phyloP scores from a whole-genome alignment of 2,329 filamentous ascomycete genomes.

The Xylariaceae sp. region DNA sequence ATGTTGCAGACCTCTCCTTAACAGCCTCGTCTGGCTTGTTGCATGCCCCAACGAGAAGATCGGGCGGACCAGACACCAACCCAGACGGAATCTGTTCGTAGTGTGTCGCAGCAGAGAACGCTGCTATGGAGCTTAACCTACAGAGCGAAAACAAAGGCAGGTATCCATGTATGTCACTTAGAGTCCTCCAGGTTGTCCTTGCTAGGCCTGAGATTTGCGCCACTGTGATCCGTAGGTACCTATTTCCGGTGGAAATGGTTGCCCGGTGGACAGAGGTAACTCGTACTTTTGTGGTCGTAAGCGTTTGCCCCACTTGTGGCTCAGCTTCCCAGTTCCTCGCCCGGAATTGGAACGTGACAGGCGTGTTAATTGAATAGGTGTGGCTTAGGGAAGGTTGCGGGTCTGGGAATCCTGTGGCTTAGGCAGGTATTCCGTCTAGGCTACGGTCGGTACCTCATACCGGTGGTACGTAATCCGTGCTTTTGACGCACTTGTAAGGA shows the following conservation, averaged over 20 bases:
- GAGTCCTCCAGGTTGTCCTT: background rate
- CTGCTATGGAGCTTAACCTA: background rate
- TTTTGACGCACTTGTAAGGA: background rate
- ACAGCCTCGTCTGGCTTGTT: background rate
- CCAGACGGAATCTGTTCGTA: background rate
- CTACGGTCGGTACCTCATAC: too few relatives aligned
- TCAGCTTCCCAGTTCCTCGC: background rate
- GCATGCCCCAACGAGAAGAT: conserved; percentile 9
- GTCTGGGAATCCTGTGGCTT: background rate
- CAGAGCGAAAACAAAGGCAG: background rate
- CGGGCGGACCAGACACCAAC: background rate
- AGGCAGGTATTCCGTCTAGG: background rate
- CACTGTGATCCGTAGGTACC: background rate
- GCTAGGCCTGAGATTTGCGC: background rate
- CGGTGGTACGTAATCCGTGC: too few relatives aligned
- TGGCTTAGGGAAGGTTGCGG: conserved; percentile 19
- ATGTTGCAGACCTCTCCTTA: conserved; percentile 5
- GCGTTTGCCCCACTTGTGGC: conserved; percentile 6
- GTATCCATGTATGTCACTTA: background rate
- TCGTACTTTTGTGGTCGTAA: background rate
- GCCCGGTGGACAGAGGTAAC: conserved; percentile 1
- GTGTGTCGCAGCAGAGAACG: background rate
- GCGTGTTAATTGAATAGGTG: conserved; percentile 28
- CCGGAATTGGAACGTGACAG: conserved; percentile 9
- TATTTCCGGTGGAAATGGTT: conserved; percentile 6